Base-by-base conservation (phyloP, 1,284 basidiomycete species). In the Laetiporus sulphureus region DNA sequence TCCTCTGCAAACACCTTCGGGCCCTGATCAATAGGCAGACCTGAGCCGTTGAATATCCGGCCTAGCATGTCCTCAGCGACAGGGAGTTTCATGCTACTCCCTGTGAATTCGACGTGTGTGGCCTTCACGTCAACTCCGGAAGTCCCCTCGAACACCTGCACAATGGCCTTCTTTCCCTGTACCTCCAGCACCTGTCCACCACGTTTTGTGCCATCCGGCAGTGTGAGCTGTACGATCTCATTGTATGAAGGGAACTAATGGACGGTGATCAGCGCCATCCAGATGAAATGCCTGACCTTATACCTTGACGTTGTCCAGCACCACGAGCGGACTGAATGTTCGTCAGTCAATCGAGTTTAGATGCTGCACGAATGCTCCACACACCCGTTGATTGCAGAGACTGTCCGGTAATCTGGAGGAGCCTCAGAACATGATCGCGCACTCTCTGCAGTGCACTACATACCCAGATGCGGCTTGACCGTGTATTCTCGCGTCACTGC, bases 51-150 rank as follows among this genome's bases (percentile, higher is more conserved):
- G 77, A 99, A 99, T 61, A 99, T 96, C 49, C 96, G 88, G 32
- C 96, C 96, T 54, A 97, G 68, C 95, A 98, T 98, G 71, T 99
- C 96, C 66, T 99, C 96, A n/a, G 92, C 91, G 18, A 99, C 96
- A 45, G 95, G 94, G 12, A 99, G 75, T 66, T 97, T 98, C 96
- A 99, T 99, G 61, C 90, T 92, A 55, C 86, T 89, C 32, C 96
- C 96, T 20, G 95, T 95, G 65, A 99, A 99, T 62, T 98, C 92
- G 63, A 99, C 91, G 64, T 96, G 94, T 3, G 96, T 99, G 20
- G 90, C 81, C 62, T 91, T 93, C 53, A 99, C 96, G 66, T 99
- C 96, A 44, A 99, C 91, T 38, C 96, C 96, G 4, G 93, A 83
- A 6, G 96, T 99, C 42, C 96, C 96, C 65, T 99, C 96, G 58